Conservation (phyloP, 1,139 yeast genomes). For the Yarrowia galli region DNA sequence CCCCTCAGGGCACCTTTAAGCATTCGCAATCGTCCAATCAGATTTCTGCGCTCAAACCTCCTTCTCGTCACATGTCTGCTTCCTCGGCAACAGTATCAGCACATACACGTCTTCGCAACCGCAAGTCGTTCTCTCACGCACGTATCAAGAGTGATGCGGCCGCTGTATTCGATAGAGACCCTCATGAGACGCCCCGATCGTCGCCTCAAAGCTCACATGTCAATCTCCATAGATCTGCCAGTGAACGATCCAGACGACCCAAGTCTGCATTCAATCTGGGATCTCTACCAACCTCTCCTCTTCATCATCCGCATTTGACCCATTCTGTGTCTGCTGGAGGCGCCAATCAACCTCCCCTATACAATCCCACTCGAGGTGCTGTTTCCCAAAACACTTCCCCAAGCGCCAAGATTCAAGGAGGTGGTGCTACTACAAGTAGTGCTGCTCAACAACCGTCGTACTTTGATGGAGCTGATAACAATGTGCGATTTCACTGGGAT, state of each 20-base stretch:
- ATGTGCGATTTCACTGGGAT: slow-evolving; percentile 34
- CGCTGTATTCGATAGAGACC: slow-evolving; percentile 8
- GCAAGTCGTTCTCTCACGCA: slow-evolving; percentile 31
- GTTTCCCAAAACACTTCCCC: slow-evolving; percentile 11
- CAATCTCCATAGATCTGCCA: slow-evolving; percentile 7
- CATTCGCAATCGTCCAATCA: slow-evolving; percentile 35
- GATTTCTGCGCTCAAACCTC: slow-evolving; percentile 32
- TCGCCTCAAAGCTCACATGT: slow-evolving; percentile 22
- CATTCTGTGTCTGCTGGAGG: slow-evolving; percentile 23
- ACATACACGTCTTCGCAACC: slow-evolving; percentile 18
- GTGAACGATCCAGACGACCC: slow-evolving; percentile 1
- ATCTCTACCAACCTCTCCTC: slow-evolving; percentile 25
- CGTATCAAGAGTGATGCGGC: slow-evolving; percentile 24
- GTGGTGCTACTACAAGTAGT: too few species aligned
- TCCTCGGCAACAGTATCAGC: slow-evolving; percentile 13
- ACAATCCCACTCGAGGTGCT: neutral
- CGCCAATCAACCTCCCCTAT: neutral
- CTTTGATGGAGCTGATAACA: slow-evolving; percentile 23
- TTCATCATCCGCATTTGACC: slow-evolving; percentile 28
- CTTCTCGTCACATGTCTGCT: slow-evolving; percentile 29
- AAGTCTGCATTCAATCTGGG: slow-evolving; percentile 21
- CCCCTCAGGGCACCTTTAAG: slow-evolving; percentile 35
- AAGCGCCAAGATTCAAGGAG: neutral
- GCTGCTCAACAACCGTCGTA: too few species aligned
- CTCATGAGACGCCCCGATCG: slow-evolving; percentile 18